Evolutionary conservation across 441 rosid species (phyloP).

Genomic region (Populus tomentosa): DNA sequence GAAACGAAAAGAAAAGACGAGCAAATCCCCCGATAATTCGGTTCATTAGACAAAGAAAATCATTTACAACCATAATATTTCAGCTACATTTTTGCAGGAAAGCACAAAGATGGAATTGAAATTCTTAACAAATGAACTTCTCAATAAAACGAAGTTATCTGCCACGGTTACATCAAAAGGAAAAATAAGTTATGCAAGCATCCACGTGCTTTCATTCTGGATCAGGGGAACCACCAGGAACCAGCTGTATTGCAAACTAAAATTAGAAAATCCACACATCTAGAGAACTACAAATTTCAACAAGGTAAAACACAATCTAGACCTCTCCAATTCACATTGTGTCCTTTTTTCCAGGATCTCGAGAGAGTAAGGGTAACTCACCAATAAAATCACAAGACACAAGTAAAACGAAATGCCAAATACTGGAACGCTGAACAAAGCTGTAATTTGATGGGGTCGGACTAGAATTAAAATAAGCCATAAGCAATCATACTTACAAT

Average conservation of each 20-base stretch:
- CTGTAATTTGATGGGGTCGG: neutral
- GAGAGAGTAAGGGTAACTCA: neutral
- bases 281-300: neutral
- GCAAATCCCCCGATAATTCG: no score
- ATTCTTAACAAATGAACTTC: neutral
- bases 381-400: no score
- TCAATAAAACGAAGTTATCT: slow-evolving; percentile 5
- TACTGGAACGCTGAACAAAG: neutral
- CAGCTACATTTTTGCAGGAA: neutral
- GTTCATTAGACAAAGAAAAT: neutral
- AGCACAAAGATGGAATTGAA: neutral
- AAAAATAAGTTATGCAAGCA: neutral
- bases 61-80: neutral
- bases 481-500: slow-evolving; percentile 50
- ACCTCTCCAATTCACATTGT: neutral
- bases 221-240: slow-evolving; percentile 89
- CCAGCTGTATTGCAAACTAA: slow-evolving; percentile 52
- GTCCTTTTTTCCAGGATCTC: no score
- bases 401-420: no score
- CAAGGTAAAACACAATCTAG: neutral
- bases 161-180: neutral
- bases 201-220: slow-evolving; percentile 41
- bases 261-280: neutral
- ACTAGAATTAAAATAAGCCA: neutral
- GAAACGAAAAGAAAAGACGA: no score